phyloP scores from a whole-genome alignment of 441 rosid genomes.

The Bocquillonia castaneifolia region DNA sequence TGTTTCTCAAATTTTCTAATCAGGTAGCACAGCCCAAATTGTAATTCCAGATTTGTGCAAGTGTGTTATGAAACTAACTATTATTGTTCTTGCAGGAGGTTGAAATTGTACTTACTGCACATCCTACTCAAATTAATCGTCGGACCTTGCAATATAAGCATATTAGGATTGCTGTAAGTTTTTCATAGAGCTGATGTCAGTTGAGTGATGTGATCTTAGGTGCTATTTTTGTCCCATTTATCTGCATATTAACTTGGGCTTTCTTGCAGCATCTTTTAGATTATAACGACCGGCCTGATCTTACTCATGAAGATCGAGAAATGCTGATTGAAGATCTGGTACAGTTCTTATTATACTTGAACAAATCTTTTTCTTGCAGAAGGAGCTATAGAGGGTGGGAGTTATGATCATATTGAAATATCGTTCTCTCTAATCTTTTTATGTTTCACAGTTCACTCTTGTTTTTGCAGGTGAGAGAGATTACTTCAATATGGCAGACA shows the following conservation, averaged over 20 bases:
- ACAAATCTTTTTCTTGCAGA: conserved; percentile 16
- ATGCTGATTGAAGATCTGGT: conserved; percentile 94
- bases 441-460: conserved; percentile 14
- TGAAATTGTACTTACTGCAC: conserved; percentile 97
- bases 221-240: conserved; percentile 10
- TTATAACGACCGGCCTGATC: conserved; percentile 88
- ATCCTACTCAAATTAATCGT: conserved; percentile 90
- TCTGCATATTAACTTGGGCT: conserved; percentile 23
- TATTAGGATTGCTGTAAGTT: conserved; percentile 80
- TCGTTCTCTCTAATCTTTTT: neutral
- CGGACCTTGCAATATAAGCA: conserved; percentile 93
- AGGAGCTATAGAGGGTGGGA: neutral
- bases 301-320: conserved; percentile 87
- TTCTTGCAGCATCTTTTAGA: conserved; percentile 80
- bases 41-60: neutral
- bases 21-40: neutral
- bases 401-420: conserved; percentile 6
- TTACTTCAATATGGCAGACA: conserved; percentile 93
- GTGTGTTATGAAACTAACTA: conserved; percentile 3
- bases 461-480: conserved; percentile 73
- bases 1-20: neutral
- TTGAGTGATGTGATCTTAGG: conserved; percentile 10
- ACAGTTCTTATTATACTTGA: conserved; percentile 23
- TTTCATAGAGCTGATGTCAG: conserved; percentile 11
- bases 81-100: conserved; percentile 56